These are phyloP conservation scores for Fusarium foetens DNA, from an alignment of 2,329 filamentous ascomycete species.

Conservation along the genomic window DNA sequence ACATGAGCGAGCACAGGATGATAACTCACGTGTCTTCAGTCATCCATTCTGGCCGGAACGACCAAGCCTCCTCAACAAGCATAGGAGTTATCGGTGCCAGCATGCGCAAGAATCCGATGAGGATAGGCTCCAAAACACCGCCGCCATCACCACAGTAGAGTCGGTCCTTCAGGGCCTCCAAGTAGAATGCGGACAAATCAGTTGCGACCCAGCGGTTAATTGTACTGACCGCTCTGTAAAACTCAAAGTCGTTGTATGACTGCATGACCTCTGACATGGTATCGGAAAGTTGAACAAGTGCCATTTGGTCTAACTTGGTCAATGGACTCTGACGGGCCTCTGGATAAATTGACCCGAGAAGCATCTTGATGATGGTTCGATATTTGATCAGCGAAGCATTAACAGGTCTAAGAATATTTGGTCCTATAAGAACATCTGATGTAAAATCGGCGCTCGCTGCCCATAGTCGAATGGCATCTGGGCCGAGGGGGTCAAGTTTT, in stretches of 20 bases:
- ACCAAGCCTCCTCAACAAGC: conserved; percentile 90
- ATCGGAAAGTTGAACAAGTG: conserved; percentile 76
- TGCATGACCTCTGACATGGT: conserved; percentile 72
- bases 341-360: conserved; percentile 78
- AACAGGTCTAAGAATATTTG: conserved; percentile 78
- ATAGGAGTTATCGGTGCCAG: conserved; percentile 83
- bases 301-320: conserved; percentile 76
- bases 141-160: conserved; percentile 83
- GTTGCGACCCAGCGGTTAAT: conserved; percentile 85
- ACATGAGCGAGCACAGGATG: background rate
- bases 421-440: conserved; percentile 83
- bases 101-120: conserved; percentile 79
- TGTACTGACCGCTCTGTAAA: conserved; percentile 77
- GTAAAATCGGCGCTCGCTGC: conserved; percentile 93
- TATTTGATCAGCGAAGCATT: conserved; percentile 86
- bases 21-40: conserved; percentile 57
- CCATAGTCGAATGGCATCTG: conserved; percentile 91
- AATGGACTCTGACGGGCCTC: conserved; percentile 62
- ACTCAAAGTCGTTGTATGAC: conserved; percentile 78
- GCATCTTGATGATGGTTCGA: conserved; percentile 88
- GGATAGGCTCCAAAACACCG: conserved; percentile 73
- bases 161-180: conserved; percentile 91
- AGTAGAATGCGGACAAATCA: conserved; percentile 92
- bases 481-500: conserved; percentile 76
- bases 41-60: conserved; percentile 75